Percentiles rank a stretch among this genome's conserved stretches.
These are phyloP conservation scores for Pseudopyricularia cyperi DNA, from an alignment of 2,329 filamentous ascomycete genomes.

Conservation along the genomic window DNA sequence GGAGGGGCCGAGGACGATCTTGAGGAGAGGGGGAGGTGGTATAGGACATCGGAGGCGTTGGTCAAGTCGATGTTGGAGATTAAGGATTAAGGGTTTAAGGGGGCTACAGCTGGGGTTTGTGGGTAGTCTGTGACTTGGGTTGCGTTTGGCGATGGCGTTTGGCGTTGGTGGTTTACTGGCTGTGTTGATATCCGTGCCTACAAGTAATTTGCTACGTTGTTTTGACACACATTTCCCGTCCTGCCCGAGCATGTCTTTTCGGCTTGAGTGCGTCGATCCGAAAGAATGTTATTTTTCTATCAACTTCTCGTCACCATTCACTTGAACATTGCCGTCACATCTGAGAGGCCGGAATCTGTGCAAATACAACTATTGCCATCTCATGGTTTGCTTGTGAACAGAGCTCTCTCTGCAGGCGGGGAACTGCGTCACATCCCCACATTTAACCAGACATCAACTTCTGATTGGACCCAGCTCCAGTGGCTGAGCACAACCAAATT, in stretches of 20 bases:
- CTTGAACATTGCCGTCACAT: too few species aligned
- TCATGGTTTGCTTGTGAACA: too few species aligned
- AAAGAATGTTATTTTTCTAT: too few species aligned
- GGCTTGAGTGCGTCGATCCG: too few species aligned
- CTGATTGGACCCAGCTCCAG: not conserved
- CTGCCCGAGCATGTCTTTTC: too few species aligned
- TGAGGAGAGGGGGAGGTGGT: constrained; percentile 66
- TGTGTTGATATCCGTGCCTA: too few species aligned
- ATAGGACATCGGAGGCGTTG: constrained; percentile 52
- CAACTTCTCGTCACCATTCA: too few species aligned
- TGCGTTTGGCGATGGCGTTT: not conserved
- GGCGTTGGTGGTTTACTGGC: not conserved
- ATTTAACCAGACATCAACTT: too few species aligned
- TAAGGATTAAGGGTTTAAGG: not conserved
- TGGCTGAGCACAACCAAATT: not conserved
- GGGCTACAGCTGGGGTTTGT: too few species aligned
- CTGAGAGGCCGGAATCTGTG: too few species aligned
- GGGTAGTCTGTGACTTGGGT: not conserved
- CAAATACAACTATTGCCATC: too few species aligned
- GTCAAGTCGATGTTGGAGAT: constrained; percentile 43
- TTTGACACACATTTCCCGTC: too few species aligned
- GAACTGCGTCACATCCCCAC: not conserved
- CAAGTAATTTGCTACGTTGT: not conserved
- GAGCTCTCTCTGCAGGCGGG: not conserved
- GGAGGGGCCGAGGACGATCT: constrained; percentile 59